Evolutionary conservation across 2,329 filamentous ascomycete species (phyloP).

Genomic region (Madurella mycetomatis): DNA sequence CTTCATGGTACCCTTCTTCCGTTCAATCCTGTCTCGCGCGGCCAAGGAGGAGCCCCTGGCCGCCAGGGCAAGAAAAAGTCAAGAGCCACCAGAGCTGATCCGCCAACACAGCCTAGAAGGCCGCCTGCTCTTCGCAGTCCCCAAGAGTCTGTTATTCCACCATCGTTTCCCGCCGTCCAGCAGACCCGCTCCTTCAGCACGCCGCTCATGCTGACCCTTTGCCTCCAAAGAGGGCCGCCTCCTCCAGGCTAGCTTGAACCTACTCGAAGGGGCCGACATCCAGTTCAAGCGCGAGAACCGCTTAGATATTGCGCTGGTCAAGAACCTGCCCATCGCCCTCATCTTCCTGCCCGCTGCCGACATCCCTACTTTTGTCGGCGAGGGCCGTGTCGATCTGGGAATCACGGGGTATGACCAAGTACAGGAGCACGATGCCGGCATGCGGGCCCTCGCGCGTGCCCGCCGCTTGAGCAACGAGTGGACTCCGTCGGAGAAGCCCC

Average conservation of each 20-base stretch:
- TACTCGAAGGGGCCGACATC: constrained; percentile 90
- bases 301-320: constrained; percentile 94
- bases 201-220: constrained; percentile 21
- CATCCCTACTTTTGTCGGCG: constrained; percentile 95
- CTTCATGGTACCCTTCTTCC: neutral
- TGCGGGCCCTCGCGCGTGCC: constrained; percentile 46
- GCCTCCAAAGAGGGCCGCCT: constrained; percentile 74
- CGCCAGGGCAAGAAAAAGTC: constrained; percentile 7
- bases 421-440: constrained; percentile 74
- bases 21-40: neutral
- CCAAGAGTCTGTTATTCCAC: constrained; percentile 71
- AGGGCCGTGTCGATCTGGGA: constrained; percentile 87
- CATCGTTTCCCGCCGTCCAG: constrained; percentile 6
- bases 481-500: constrained; percentile 38
- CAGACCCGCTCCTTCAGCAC: neutral
- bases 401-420: constrained; percentile 95
- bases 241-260: constrained; percentile 79
- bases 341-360: constrained; percentile 96
- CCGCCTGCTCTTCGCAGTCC: constrained; percentile 92
- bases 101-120: constrained; percentile 68
- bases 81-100: constrained; percentile 34
- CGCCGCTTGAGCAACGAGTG: constrained; percentile 45
- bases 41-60: neutral
- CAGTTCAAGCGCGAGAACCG: constrained; percentile 94
- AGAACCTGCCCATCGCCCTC: constrained; percentile 92